Percentiles rank a stretch among this genome's conserved stretches.
Evolutionary conservation across 1,284 basidiomycete species (phyloP).

Genomic region (Tilletia horrida): DNA sequence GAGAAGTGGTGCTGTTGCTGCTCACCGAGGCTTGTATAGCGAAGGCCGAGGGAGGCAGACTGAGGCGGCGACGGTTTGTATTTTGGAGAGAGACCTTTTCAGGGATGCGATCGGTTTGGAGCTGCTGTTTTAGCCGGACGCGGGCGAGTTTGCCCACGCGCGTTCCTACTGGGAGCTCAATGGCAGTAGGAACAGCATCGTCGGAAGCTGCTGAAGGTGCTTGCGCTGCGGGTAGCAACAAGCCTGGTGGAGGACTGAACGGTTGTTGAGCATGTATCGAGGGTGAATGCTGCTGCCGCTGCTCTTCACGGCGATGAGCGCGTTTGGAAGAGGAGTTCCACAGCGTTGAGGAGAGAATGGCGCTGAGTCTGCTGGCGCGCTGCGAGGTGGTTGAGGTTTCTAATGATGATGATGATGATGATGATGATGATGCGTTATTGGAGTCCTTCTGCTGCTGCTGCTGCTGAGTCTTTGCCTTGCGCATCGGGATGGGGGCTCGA

Average conservation of each 20-base stretch:
- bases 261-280: background rate
- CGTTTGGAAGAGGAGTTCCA: conserved; percentile 1
- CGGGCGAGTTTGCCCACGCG: background rate
- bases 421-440: background rate
- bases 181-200: background rate
- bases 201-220: background rate
- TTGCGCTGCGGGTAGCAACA: background rate
- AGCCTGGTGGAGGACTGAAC: too few species aligned
- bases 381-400: background rate
- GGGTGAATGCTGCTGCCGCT: background rate
- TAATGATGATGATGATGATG: background rate
- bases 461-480: conserved; percentile 12
- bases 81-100: too few species aligned
- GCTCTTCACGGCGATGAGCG: too few species aligned
- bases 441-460: background rate
- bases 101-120: background rate
- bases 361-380: background rate
- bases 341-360: background rate
- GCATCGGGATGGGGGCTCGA: conserved; percentile 1
- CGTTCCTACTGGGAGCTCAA: conserved; percentile 10
- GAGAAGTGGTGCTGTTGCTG: conserved; percentile 1
- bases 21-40: background rate
- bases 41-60: background rate
- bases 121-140: background rate
- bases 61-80: background rate